phyloP scores from a whole-genome alignment of 2,329 filamentous ascomycete species.

The Fusarium denticulatum region DNA sequence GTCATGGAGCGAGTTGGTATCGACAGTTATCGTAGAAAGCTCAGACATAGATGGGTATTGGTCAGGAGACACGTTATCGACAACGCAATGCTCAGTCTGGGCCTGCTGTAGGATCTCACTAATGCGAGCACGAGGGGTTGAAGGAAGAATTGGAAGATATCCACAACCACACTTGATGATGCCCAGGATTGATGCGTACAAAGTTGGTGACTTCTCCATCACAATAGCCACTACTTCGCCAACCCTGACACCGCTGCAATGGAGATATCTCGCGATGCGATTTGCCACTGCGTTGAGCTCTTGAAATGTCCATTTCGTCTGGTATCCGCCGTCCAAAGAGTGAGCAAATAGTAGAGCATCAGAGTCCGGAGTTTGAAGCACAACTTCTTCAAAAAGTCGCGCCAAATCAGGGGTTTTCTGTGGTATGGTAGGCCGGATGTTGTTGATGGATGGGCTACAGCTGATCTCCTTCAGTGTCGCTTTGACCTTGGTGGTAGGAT shows the following conservation, averaged over 20 bases:
- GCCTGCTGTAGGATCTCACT: slow-evolving; percentile 71
- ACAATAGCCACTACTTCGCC: slow-evolving; percentile 75
- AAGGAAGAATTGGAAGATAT: slow-evolving; percentile 81
- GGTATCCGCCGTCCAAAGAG: slow-evolving; percentile 37
- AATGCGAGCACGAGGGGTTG: slow-evolving; percentile 71
- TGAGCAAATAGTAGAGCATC: slow-evolving; percentile 73
- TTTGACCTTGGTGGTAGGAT: slow-evolving; percentile 36
- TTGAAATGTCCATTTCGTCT: slow-evolving; percentile 67
- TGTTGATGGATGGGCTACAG: slow-evolving; percentile 59
- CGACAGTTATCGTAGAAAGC: slow-evolving; percentile 49
- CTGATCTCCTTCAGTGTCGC: slow-evolving; percentile 40
- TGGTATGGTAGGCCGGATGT: slow-evolving; percentile 50
- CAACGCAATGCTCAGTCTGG: slow-evolving; percentile 57
- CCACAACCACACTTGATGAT: slow-evolving; percentile 79
- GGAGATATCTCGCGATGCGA: slow-evolving; percentile 65
- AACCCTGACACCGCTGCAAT: slow-evolving; percentile 54
- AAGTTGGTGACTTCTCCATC: slow-evolving; percentile 77
- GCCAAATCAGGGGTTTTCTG: slow-evolving; percentile 57
- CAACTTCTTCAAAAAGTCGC: slow-evolving; percentile 64
- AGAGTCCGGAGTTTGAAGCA: slow-evolving; percentile 57
- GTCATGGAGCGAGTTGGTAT: slow-evolving; percentile 38
- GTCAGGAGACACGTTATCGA: slow-evolving; percentile 46
- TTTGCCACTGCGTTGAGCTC: slow-evolving; percentile 74
- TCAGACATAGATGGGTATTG: slow-evolving; percentile 19
- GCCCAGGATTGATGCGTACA: slow-evolving; percentile 81